Evolutionary conservation across 768 basidiomycete species (phyloP).

Genomic region (Calocybe cyanea): DNA sequence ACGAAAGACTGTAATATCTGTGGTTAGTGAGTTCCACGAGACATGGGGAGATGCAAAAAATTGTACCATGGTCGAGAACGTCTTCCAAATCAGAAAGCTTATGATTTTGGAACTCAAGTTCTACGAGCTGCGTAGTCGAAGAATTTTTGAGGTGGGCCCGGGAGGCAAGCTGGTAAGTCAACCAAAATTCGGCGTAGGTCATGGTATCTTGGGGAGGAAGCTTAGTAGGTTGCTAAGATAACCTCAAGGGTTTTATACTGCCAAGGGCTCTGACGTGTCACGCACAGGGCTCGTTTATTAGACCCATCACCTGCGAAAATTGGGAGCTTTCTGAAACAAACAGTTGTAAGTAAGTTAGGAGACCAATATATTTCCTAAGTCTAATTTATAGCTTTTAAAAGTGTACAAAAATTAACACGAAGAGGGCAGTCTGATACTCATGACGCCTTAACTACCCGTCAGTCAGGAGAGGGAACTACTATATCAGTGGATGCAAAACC

Average conservation of each 20-base stretch:
- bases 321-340: too few relatives aligned
- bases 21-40: slow-evolving; percentile 14
- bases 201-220: slow-evolving; percentile 5
- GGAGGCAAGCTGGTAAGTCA: slow-evolving; percentile 45
- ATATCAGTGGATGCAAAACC: background rate
- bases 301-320: too few relatives aligned
- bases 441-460: too few relatives aligned
- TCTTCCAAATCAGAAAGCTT: slow-evolving; percentile 43
- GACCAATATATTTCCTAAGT: too few relatives aligned
- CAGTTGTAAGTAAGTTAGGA: too few relatives aligned
- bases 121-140: slow-evolving; percentile 43
- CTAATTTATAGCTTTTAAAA: too few relatives aligned
- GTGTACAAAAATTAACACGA: too few relatives aligned
- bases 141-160: slow-evolving; percentile 32
- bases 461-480: too few relatives aligned
- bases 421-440: too few relatives aligned
- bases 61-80: slow-evolving; percentile 40
- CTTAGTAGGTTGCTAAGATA: background rate
- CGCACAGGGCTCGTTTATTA: too few relatives aligned
- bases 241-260: slow-evolving; percentile 10
- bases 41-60: background rate
- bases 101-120: slow-evolving; percentile 38
- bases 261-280: too few relatives aligned
- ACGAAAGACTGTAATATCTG: slow-evolving; percentile 29
- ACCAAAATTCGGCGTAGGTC: slow-evolving; percentile 39